phyloP scores from a whole-genome alignment of 2,329 filamentous ascomycete genomes.

The Phialemoniopsis sp. region DNA sequence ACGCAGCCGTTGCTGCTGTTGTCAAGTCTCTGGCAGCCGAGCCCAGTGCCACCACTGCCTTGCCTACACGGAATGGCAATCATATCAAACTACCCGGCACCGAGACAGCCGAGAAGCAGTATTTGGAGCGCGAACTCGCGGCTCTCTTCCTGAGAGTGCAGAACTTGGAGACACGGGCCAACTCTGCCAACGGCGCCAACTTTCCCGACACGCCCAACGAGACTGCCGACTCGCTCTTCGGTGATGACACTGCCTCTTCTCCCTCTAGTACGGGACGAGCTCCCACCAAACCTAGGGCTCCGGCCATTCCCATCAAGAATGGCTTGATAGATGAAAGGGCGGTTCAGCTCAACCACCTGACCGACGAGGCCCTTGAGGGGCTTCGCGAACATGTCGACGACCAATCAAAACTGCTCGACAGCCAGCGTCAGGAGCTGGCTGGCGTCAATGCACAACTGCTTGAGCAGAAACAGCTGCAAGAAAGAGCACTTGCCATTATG shows the following conservation, averaged over 20 bases:
- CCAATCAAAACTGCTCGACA: conserved; percentile 87
- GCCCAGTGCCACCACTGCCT: conserved; percentile 10
- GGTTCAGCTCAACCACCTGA: conserved; percentile 51
- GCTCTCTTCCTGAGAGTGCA: conserved; percentile 75
- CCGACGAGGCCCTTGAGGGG: conserved; percentile 78
- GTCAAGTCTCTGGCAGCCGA: conserved; percentile 22
- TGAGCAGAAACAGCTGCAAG: conserved; percentile 80
- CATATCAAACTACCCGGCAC: conserved; percentile 70
- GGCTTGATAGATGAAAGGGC: conserved; percentile 15
- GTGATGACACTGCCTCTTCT: conserved; percentile 47
- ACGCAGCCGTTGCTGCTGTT: conserved; percentile 20
- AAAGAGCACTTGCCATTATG: conserved; percentile 75
- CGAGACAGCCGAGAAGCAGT: conserved; percentile 69
- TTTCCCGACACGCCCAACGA: conserved; percentile 83
- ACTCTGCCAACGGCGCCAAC: conserved; percentile 48
- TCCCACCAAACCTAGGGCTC: conserved; percentile 4
- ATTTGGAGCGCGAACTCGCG: conserved; percentile 78
- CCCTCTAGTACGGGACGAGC: conserved; percentile 35
- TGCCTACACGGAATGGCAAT: conserved; percentile 63
- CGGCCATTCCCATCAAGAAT: conserved; percentile 16
- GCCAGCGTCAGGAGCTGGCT: conserved; percentile 79
- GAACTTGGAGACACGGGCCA: conserved; percentile 75
- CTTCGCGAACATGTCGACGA: conserved; percentile 89
- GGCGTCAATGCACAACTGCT: conserved; percentile 82
- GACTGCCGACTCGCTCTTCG: conserved; percentile 60